Conservation (phyloP, 2,329 filamentous ascomycete species). For the Verticillium nonalfalfae region DNA sequence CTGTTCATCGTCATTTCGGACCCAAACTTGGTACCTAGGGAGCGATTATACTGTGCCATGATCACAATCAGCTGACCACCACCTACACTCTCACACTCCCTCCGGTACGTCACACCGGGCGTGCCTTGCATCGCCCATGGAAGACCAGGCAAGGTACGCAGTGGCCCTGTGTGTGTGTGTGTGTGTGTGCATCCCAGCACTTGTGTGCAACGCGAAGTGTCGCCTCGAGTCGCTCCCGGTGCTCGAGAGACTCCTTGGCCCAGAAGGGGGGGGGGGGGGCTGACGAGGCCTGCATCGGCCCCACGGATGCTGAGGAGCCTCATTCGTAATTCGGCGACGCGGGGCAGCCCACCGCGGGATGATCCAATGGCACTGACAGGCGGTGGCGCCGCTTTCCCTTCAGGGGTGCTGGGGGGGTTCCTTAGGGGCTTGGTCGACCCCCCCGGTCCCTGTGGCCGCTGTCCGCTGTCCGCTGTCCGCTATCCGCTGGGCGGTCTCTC, state of each 20-base stretch:
- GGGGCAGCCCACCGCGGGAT: not conserved
- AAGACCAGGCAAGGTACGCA: not conserved
- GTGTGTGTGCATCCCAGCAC: too few relatives aligned
- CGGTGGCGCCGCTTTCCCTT: not conserved
- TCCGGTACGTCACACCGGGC: not conserved
- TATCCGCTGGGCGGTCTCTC: not conserved
- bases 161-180: not conserved
- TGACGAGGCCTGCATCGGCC: constrained; percentile 1
- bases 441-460: too few relatives aligned
- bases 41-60: not conserved
- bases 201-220: not conserved
- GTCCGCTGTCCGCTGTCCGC: not conserved
- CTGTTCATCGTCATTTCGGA: not conserved
- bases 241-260: not conserved
- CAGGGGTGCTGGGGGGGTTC: not conserved
- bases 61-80: not conserved
- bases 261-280: not conserved
- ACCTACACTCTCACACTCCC: too few relatives aligned
- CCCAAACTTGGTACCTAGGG: not conserved
- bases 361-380: not conserved
- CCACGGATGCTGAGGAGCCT: not conserved
- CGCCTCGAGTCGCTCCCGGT: not conserved
- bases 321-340: not conserved
- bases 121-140: not conserved
- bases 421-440: not conserved